These are phyloP conservation scores for Panaeolus cyanescens DNA, from an alignment of 768 basidiomycete genomes.

Conservation along the genomic window DNA sequence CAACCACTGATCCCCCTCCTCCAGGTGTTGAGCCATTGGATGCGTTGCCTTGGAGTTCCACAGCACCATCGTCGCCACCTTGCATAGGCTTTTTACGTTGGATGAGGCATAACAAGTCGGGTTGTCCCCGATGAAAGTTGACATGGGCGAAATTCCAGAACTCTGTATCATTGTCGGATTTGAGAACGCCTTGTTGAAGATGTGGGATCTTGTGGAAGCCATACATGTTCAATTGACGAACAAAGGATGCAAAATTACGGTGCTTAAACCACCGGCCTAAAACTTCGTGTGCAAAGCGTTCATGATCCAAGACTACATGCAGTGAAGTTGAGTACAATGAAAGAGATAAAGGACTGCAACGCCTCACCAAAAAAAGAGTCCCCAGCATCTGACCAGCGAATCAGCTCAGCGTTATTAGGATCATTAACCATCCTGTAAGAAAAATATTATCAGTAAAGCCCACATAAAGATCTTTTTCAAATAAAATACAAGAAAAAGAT, in stretches of 20 bases:
- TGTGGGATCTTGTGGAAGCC: constrained; percentile 96
- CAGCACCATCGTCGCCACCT: constrained; percentile 33
- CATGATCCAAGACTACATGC: constrained; percentile 80
- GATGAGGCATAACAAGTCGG: constrained; percentile 84
- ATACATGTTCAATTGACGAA: constrained; percentile 95
- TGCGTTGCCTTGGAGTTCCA: constrained; percentile 33
- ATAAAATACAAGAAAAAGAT: constrained; percentile 4
- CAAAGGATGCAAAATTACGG: constrained; percentile 91
- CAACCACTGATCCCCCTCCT: neutral
- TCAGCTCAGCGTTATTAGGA: constrained; percentile 76
- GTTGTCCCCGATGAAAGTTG: constrained; percentile 87
- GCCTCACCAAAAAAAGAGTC: constrained; percentile 87
- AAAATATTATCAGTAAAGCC: constrained; percentile 8
- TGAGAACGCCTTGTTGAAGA: constrained; percentile 91
- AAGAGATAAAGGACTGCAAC: neutral
- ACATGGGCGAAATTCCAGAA: constrained; percentile 92
- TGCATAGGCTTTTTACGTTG: constrained; percentile 75
- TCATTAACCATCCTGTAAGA: constrained; percentile 97
- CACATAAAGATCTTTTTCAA: too few species aligned
- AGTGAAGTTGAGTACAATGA: neutral
- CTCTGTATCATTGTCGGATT: constrained; percentile 78
- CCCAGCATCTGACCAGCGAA: constrained; percentile 89
- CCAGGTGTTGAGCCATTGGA: constrained; percentile 9
- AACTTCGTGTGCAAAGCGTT: constrained; percentile 86
- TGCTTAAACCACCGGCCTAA: constrained; percentile 98